These are phyloP conservation scores for Akanthomyces muscarius DNA, from an alignment of 2,329 filamentous ascomycete species.

Conservation along the genomic window DNA sequence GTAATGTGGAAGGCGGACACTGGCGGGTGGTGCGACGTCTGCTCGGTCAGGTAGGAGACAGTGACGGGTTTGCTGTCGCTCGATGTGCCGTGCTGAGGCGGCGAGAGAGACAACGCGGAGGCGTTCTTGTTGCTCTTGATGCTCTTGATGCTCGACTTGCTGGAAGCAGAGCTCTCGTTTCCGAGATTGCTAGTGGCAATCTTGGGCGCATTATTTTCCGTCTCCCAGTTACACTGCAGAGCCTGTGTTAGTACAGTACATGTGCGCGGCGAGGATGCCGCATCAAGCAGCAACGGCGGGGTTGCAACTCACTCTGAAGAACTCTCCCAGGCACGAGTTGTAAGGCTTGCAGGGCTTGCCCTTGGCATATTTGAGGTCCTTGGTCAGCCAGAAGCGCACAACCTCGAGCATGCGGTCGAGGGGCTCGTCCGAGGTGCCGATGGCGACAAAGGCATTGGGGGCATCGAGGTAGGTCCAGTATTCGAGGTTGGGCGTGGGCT, in stretches of 20 bases:
- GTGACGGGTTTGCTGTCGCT: slow-evolving; percentile 56
- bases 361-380: slow-evolving; percentile 98
- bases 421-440: slow-evolving; percentile 85
- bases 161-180: slow-evolving; percentile 43
- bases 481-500: slow-evolving; percentile 94
- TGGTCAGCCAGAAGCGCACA: slow-evolving; percentile 96
- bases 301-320: slow-evolving; percentile 70
- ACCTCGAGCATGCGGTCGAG: slow-evolving; percentile 94
- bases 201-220: slow-evolving; percentile 70
- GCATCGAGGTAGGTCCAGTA: slow-evolving; percentile 99
- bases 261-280: not conserved
- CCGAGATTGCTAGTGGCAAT: slow-evolving; percentile 50
- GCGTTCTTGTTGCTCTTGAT: slow-evolving; percentile 37
- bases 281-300: not conserved
- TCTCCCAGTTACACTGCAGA: slow-evolving; percentile 85
- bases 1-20: slow-evolving; percentile 94
- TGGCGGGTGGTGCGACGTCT: slow-evolving; percentile 95
- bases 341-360: slow-evolving; percentile 98
- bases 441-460: slow-evolving; percentile 79
- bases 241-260: not conserved
- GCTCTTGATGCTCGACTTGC: slow-evolving; percentile 40
- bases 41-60: slow-evolving; percentile 92
- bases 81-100: slow-evolving; percentile 44
- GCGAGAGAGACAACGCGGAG: slow-evolving; percentile 48
- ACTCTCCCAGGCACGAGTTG: slow-evolving; percentile 94